These are phyloP conservation scores for Cyberlindnera mrakii DNA, from an alignment of 805 yeast genomes.

Conservation along the genomic window DNA sequence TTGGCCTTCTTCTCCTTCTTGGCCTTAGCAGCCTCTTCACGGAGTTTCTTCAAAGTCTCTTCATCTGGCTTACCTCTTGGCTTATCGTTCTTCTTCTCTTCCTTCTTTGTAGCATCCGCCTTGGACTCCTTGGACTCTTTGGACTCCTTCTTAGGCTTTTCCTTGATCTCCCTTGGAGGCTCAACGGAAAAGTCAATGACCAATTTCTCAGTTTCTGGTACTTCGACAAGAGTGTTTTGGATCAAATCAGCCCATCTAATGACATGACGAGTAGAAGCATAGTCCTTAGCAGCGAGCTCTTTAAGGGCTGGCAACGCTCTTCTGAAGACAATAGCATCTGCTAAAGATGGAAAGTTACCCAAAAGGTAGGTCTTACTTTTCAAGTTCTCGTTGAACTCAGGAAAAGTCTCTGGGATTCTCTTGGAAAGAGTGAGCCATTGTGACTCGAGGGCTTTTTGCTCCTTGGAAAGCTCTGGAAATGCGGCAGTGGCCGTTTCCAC, in stretches of 20 bases:
- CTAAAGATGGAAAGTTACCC: slow-evolving; percentile 58
- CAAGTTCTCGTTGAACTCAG: slow-evolving; percentile 63
- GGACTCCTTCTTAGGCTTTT: slow-evolving; percentile 44
- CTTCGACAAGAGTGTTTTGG: slow-evolving; percentile 59
- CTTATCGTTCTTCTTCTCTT: slow-evolving; percentile 34
- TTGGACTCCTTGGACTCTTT: slow-evolving; percentile 19
- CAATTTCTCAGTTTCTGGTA: slow-evolving; percentile 49
- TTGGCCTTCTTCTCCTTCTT: slow-evolving; percentile 59
- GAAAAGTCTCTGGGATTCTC: slow-evolving; percentile 47
- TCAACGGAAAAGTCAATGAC: slow-evolving; percentile 52
- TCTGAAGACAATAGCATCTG: slow-evolving; percentile 67
- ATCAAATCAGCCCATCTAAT: slow-evolving; percentile 89
- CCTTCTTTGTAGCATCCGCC: slow-evolving; percentile 27
- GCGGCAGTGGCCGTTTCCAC: slow-evolving; percentile 18
- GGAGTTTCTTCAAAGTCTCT: slow-evolving; percentile 38
- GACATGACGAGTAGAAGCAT: slow-evolving; percentile 71
- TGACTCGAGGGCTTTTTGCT: slow-evolving; percentile 65
- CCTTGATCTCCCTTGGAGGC: slow-evolving; percentile 70
- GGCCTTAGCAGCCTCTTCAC: slow-evolving; percentile 55
- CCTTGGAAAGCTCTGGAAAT: slow-evolving; percentile 24
- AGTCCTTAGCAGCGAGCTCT: slow-evolving; percentile 46
- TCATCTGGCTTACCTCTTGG: slow-evolving; percentile 40
- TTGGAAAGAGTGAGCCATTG: slow-evolving; percentile 77
- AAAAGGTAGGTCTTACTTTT: slow-evolving; percentile 65
- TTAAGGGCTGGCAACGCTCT: slow-evolving; percentile 53